Evolutionary conservation across 1,284 basidiomycete species (phyloP).

Genomic region (Boletus semigastroideus): DNA sequence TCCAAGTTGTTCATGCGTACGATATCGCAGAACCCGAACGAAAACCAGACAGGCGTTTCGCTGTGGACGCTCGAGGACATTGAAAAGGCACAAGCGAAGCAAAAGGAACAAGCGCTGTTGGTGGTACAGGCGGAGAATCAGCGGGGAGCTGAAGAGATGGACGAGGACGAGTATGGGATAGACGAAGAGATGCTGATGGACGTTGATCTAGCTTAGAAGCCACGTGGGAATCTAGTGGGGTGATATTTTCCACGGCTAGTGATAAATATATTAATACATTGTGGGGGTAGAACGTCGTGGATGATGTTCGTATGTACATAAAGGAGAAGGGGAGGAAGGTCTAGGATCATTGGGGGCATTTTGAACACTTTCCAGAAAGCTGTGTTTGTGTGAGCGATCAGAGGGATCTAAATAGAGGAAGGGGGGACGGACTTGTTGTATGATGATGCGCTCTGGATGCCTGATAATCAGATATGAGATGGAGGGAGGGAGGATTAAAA

Average conservation of each 20-base stretch:
- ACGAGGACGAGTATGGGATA: conserved; percentile 60
- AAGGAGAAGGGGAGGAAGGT: neutral
- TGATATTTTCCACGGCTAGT: neutral
- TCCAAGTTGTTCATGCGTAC: conserved; percentile 97
- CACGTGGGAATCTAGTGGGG: neutral
- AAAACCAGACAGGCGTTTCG: conserved; percentile 92
- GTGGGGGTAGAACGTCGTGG: conserved; percentile 1
- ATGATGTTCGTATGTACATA: conserved; percentile 10
- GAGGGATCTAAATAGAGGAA: conserved; percentile 5
- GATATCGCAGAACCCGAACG: conserved; percentile 96
- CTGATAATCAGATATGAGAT: conserved; percentile 26
- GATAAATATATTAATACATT: conserved; percentile 16
- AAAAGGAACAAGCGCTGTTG: conserved; percentile 56
- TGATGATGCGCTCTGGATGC: conserved; percentile 33
- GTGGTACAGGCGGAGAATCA: conserved; percentile 36
- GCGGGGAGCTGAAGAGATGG: conserved; percentile 47
- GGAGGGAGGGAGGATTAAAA: neutral
- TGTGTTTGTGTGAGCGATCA: conserved; percentile 26
- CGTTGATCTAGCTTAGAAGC: conserved; percentile 42
- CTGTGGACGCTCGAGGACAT: conserved; percentile 93
- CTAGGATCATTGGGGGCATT: conserved; percentile 33
- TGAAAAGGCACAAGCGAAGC: conserved; percentile 76
- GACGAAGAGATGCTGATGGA: conserved; percentile 65
- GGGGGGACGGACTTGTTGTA: conserved; percentile 35
- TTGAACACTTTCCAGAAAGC: conserved; percentile 42